These are phyloP conservation scores for Juglanconis juglandina DNA, from an alignment of 2,329 filamentous ascomycete genomes.

Conservation along the genomic window DNA sequence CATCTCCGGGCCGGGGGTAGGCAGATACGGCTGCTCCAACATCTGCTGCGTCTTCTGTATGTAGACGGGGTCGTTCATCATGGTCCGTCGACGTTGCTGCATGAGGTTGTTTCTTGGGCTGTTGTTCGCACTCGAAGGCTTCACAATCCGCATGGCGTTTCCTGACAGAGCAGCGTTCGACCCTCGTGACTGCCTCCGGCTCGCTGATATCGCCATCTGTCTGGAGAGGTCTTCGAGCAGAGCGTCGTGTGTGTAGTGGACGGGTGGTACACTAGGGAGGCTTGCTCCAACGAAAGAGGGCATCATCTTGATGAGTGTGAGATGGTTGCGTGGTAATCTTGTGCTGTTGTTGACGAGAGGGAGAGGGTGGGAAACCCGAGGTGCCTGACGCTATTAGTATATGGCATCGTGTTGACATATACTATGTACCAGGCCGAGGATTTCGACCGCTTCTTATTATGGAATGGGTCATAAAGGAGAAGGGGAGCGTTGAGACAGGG, in stretches of 20 bases:
- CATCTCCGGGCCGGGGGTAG: conserved; percentile 32
- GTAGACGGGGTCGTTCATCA: conserved; percentile 49
- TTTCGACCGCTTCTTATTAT: conserved; percentile 18
- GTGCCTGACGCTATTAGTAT: conserved; percentile 16
- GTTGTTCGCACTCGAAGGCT: conserved; percentile 65
- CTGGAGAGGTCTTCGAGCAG: conserved; percentile 50
- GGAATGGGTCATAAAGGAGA: conserved; percentile 18
- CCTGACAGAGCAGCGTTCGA: conserved; percentile 48
- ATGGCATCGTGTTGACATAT: conserved; percentile 15
- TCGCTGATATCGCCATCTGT: conserved; percentile 47
- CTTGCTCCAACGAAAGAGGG: conserved; percentile 32
- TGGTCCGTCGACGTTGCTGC: conserved; percentile 52
- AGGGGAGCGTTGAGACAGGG: conserved; percentile 20
- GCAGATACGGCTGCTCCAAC: conserved; percentile 40
- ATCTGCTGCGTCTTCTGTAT: conserved; percentile 45
- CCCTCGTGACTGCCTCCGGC: conserved; percentile 46
- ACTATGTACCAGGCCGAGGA: conserved; percentile 16
- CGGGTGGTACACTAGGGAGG: conserved; percentile 28
- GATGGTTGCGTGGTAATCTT: background rate
- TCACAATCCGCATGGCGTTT: conserved; percentile 57
- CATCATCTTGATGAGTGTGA: conserved; percentile 23
- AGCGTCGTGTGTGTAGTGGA: conserved; percentile 37
- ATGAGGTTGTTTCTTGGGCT: conserved; percentile 57
- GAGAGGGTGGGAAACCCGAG: background rate
- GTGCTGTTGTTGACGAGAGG: background rate